phyloP scores from a whole-genome alignment of 352 stramenopile genomes.

The Pythium rhizo-oryzae region DNA sequence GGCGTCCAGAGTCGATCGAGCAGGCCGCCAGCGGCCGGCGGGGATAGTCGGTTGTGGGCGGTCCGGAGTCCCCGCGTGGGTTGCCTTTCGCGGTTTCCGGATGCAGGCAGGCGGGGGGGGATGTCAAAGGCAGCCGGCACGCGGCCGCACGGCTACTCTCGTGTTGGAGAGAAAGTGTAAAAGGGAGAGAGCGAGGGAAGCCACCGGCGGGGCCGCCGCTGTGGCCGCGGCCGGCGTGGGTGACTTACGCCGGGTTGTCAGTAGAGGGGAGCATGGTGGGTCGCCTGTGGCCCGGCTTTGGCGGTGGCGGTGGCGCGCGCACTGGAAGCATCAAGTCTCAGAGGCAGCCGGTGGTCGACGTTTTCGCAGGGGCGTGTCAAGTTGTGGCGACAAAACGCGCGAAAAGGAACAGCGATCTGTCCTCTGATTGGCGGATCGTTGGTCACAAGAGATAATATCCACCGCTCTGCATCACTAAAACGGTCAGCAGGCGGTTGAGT shows the following conservation, averaged over 20 bases:
- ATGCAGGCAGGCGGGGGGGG: too few species aligned
- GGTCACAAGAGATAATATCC: neutral
- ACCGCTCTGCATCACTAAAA: neutral
- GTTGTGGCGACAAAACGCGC: constrained; percentile 8
- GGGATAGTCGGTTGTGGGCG: too few species aligned
- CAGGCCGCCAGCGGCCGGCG: too few species aligned
- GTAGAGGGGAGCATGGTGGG: constrained; percentile 1
- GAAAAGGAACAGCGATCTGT: neutral
- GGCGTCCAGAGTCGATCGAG: constrained; percentile 14
- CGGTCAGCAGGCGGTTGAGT: neutral
- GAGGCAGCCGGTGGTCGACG: neutral
- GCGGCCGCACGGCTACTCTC: constrained; percentile 3
- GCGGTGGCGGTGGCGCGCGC: too few species aligned
- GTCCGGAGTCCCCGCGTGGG: neutral
- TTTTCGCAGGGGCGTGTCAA: constrained; percentile 13
- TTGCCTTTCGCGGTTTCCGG: too few species aligned
- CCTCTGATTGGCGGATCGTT: neutral
- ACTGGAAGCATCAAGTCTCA: constrained; percentile 22
- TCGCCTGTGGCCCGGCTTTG: constrained; percentile 6
- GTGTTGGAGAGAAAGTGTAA: constrained; percentile 4
- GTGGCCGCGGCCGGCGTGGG: neutral
- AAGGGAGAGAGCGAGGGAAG: constrained; percentile 7
- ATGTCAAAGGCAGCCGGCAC: neutral
- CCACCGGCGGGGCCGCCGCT: too few species aligned
- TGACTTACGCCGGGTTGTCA: constrained; percentile 17